Evolutionary conservation across 768 basidiomycete genomes (phyloP), one percentile per base, ranked within the genome.

Genomic region (Paxillus involutus): DNA sequence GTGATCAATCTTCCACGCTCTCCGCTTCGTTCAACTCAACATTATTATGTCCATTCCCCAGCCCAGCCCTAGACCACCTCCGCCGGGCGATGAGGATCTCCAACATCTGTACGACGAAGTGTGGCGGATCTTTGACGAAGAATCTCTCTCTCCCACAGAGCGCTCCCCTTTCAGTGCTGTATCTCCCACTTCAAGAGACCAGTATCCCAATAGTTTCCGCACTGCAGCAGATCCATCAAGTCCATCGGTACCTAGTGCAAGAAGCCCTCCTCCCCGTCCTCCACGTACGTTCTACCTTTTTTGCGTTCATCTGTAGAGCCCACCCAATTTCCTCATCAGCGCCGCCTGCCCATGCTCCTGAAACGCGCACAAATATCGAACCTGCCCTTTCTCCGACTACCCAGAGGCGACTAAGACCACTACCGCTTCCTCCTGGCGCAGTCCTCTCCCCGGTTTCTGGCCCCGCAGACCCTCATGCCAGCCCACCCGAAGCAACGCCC

Each of bases 61-160:
- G 19, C 54, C 71, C 40, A 66, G 71, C 57, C 55, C 63, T 56
- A 75, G 63, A 57, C 65, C 69, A 29, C 69, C 70, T 14, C 74
- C 74, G 7, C 81, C 85, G 4, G 80, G 80, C 37, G 88, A 89
- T 57, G 83, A 84, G 61, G 88, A 89, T 63, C 77, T 90, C 5
- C 85, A 88, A 60, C 77, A 79, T 52, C 79, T 91, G 42, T 91
- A 89, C 69, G 81, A 89, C 58, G 85, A 88, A 67, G 88, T 90
- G 19, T 85, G 85, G 75, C 81, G 81, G 43, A 81, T 80, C 29
- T 90, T 88, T 61, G 70, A 77, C 30, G 83, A 86, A 47, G 78
- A 80, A 60, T 33, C 69, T 3, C 0, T 58, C 5, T 69, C 78
- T 0, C 68, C 71, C 29, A 57, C 69, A 37, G 66, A 70, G 51